A percentile compares a stretch with the other conserved stretches of the same genome.
These are phyloP conservation scores for Penium margaritaceum DNA, from an alignment of 139 green algal species.

Conservation along the genomic window DNA sequence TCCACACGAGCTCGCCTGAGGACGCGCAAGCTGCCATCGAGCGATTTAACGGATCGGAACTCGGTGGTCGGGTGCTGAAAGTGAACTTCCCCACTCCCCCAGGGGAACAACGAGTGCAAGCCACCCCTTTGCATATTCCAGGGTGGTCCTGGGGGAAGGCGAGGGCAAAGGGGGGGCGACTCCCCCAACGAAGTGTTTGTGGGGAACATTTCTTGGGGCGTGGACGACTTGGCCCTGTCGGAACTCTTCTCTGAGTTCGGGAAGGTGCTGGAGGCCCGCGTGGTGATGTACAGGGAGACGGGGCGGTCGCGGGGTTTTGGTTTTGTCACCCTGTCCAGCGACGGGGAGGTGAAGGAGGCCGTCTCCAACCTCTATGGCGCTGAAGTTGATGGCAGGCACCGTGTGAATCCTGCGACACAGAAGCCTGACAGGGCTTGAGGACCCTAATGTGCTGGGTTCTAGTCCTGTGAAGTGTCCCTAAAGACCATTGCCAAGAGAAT, in stretches of 20 bases:
- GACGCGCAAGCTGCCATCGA: conserved; percentile 41
- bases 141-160: no score
- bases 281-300: conserved; percentile 57
- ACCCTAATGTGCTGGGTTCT: no score
- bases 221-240: conserved; percentile 52
- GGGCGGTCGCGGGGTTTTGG: conserved; percentile 63
- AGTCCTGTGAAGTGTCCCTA: no score
- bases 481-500: no score
- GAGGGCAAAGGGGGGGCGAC: no score
- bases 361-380: conserved; percentile 39
- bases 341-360: conserved; percentile 36
- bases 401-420: no score
- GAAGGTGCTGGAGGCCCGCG: conserved; percentile 49
- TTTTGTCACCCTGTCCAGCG: conserved; percentile 59
- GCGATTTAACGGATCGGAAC: conserved; percentile 28
- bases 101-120: no score
- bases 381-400: no score
- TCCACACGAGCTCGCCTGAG: conserved; percentile 54
- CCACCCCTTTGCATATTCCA: no score
- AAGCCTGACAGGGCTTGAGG: no score
- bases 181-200: conserved; percentile 53
- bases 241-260: conserved; percentile 61
- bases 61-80: conserved; percentile 19
- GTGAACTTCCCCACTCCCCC: conserved; percentile 41
- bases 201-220: conserved; percentile 66